Evolutionary conservation across 2,329 filamentous ascomycete genomes (phyloP), one percentile per base, ranked within the genome.

Genomic region (Trichoderma asperellum): DNA sequence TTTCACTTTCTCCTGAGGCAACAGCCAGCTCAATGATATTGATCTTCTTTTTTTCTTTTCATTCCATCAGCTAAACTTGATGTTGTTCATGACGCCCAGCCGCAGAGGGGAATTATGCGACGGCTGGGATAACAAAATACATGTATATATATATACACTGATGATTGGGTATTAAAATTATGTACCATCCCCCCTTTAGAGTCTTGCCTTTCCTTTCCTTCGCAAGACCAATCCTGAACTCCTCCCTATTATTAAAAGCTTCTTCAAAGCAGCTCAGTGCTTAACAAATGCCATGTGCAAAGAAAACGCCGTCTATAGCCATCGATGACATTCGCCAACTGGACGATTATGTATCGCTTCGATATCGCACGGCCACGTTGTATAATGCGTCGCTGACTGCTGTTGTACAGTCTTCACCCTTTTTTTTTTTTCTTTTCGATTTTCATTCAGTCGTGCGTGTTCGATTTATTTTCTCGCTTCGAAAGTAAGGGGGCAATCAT

Each of bases 401-500:
- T 27, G 35, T 49, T 43, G 21, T 37, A 49, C 58, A 21, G 43
- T 47, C 8, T 27, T 63, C 10, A 5, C 2, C 76, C 79, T 85
- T 53, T 66, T 14, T 16, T 61, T 63, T 40, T 37, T n/a, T 60
- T 27, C 14, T n/a, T 60, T 27, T 14, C 4, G 62, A 11, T 11
- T 61, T 34, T 81, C 81, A 85, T 76, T 84, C 82, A 70, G 85
- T 81, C 77, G 84, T 43, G 32, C 7, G 40, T 43, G 18, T n/a
- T 43, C 40, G 40, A n/a, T 43, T 80, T 81, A 85, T 76, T 84
- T 82, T 70, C 85, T 81, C 77, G 84, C 80, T 72, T 82, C 86
- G 78, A 96, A 94, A 2, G 90, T 90, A 75, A 96, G 86, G 68
- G 91, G 90, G 82, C 92, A 96, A 78, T 96, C 91, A 78, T 96